Base-by-base conservation (phyloP, 768 basidiomycete genomes). In the Auriscalpium microsporum region DNA sequence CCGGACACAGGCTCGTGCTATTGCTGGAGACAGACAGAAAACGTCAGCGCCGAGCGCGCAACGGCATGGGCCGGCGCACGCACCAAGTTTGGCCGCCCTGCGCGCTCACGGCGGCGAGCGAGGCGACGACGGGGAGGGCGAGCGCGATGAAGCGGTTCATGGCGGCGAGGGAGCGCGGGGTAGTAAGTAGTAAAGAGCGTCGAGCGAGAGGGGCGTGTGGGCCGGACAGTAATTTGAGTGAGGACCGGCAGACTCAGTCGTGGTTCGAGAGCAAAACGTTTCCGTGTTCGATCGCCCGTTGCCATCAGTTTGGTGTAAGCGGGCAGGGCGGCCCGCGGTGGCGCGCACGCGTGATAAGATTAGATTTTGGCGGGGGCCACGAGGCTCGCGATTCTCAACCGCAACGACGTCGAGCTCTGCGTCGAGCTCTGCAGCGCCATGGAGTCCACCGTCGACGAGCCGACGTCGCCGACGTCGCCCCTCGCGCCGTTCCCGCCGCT, bases 401-500 rank as follows among this genome's bases (percentile, higher is more conserved):
- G 28, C 28, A 28, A 28, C 28, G 28, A 4, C 28, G 7, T 2
- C 7, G 28, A 28, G 7, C 28, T 1, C 4, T 7, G 28, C 28
- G 7, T 2, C 7, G 28, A 28, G 7, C 28, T 1, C 4, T 7
- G 28, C 28, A 28, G 28, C 28, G 28, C 28, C 28, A 28, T 28
- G 28, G n/a, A n/a, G n/a, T 28, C 28, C 5, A 28, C 28, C 28
- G n/a, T n/a, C n/a, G 28, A 4, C 28, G 28, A 28, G 40, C 40
- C 53, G 14, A 61, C 60, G 5, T 61, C 61, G 13, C 75, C 78
- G 11, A 75, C 78, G 5, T 76, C 77, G 45, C 75, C 80, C 10
- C 61, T 69, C 4, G 68, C 73, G 14, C 80, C 74, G 1, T 63
- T 78, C 28, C 76, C 78, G 36, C 68, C 73, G 8, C 75, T 69